phyloP scores from a whole-genome alignment of 495 filamentous ascomycete genomes.

The Venustampulla echinocandica region DNA sequence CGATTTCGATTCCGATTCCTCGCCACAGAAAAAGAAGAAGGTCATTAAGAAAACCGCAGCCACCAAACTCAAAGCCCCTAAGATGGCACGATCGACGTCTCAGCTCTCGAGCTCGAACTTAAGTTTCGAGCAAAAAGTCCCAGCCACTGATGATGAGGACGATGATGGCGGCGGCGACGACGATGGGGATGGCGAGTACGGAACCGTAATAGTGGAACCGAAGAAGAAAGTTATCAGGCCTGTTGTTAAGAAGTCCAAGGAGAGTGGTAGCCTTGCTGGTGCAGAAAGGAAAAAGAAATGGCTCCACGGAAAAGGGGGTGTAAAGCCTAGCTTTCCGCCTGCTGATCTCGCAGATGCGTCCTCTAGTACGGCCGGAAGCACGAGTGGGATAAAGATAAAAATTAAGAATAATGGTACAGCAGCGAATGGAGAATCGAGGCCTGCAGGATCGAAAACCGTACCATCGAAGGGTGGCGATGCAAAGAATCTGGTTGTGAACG shows the following conservation, averaged over 20 bases:
- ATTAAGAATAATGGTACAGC: slow-evolving; percentile 32
- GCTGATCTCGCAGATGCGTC: slow-evolving; percentile 33
- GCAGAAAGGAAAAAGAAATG: slow-evolving; percentile 39
- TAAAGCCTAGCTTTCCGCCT: slow-evolving; percentile 32
- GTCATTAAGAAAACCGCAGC: slow-evolving; percentile 14
- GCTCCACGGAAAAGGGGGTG: slow-evolving; percentile 25
- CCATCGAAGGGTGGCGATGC: slow-evolving; percentile 22
- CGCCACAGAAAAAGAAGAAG: slow-evolving; percentile 20
- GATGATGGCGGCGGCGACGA: slow-evolving; percentile 22
- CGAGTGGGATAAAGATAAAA: slow-evolving; percentile 21
- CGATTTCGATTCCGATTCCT: slow-evolving; percentile 31
- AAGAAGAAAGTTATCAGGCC: slow-evolving; percentile 35
- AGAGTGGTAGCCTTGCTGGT: slow-evolving; percentile 9
- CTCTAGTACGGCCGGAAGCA: slow-evolving; percentile 11
- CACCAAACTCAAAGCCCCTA: slow-evolving; percentile 19
- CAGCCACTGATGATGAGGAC: slow-evolving; percentile 24
- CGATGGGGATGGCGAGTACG: slow-evolving; percentile 40
- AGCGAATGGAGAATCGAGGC: slow-evolving; percentile 27
- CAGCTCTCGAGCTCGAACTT: slow-evolving; percentile 16
- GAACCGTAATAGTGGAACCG: slow-evolving; percentile 24
- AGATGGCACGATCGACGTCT: slow-evolving; percentile 14
- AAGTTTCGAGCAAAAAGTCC: slow-evolving; percentile 17
- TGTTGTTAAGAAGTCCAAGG: slow-evolving; percentile 40
- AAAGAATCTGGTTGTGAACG: slow-evolving; percentile 12
- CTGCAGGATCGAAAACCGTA: slow-evolving; percentile 23